Evolutionary conservation across 176 grass and related monocot genomes (phyloP).

Genomic region (Oryza glaberrima): DNA sequence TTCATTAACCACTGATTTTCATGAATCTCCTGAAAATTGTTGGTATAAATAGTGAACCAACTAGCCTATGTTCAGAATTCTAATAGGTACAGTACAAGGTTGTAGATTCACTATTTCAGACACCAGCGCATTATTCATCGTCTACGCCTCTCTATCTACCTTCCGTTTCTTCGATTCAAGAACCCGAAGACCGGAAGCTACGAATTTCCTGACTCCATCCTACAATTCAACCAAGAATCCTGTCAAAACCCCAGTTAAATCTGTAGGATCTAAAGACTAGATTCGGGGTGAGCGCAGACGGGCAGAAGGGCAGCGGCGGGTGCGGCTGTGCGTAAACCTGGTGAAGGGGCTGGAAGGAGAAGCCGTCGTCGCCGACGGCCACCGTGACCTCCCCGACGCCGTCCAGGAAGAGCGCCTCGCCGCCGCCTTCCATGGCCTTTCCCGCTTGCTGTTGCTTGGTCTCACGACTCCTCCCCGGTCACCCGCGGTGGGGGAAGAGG

Average conservation of each 20-base stretch:
- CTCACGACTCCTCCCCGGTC: neutral
- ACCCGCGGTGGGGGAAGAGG: neutral
- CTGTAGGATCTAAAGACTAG: slow-evolving; percentile 30
- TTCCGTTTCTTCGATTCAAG: neutral
- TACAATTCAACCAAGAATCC: neutral
- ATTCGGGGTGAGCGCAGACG: neutral
- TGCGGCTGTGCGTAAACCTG: slow-evolving; percentile 50
- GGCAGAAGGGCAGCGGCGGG: neutral
- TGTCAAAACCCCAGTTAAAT: neutral
- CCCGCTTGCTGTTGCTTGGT: neutral
- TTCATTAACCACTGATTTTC: neutral
- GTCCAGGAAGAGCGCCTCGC: slow-evolving; percentile 61
- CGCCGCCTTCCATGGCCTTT: slow-evolving; percentile 55
- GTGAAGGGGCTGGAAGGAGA: slow-evolving; percentile 65
- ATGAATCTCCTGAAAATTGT: neutral
- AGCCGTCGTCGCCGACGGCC: slow-evolving; percentile 44
- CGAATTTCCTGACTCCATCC: neutral
- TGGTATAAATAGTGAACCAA: neutral
- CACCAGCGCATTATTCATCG: neutral
- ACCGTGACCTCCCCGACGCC: slow-evolving; percentile 67
- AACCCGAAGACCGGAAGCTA: neutral
- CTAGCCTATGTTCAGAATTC: neutral
- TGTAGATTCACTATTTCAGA: neutral
- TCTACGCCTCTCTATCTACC: neutral
- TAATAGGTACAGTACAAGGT: neutral